Evolutionary conservation across 208 protist species (phyloP), one percentile per base, ranked within the genome.

Genomic region (Acanthamoeba triangularis): DNA sequence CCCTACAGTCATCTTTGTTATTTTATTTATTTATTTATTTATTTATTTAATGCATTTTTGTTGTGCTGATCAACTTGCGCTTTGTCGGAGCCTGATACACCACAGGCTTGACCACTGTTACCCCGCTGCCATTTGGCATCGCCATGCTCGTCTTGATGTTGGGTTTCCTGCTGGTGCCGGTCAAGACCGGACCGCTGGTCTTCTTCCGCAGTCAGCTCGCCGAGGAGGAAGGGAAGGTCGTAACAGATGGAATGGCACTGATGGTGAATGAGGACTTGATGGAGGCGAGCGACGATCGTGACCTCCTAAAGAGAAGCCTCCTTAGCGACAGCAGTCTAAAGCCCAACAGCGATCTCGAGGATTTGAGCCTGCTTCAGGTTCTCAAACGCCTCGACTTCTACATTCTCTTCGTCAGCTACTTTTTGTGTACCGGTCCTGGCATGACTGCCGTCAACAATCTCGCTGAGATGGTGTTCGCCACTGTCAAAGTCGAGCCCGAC

Each of bases 391-490:
- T 80, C 88, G 67, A 80, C 30, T 93, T 93, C 44, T 74, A 37
- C 47, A 11, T 93, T n/a, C 69, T 80, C 44, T 74, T 82, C 88
- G 16, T 93, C 44, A 59, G 13, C 69, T 93, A 72, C 88, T 59
- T 93, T 13, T 20, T 25, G 18, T n/a, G 30, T 37, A 93, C 74
- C 49, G 88, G 88, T 25, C 20, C 88, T 37, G 88, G 88, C 35
- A 93, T 93, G 0, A 93, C 88, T 20, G n/a, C 37, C 20, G 63
- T 93, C 37, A 93, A 93, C 69, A 93, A 93, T 37, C 41, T 93
- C 20, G 88, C 88, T 47, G 88, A 93, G 88, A 67, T 93, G 25
- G 88, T 93, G 18, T 82, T 93, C 44, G 84, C 88, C n/a, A 69
- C 1, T 41, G 59, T 37, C 41, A 25, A 54, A 30, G 78, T 87